Evolutionary conservation across 2,329 filamentous ascomycete genomes (phyloP), one percentile per base, ranked within the genome.

Genomic region (Aspergillus felis): DNA sequence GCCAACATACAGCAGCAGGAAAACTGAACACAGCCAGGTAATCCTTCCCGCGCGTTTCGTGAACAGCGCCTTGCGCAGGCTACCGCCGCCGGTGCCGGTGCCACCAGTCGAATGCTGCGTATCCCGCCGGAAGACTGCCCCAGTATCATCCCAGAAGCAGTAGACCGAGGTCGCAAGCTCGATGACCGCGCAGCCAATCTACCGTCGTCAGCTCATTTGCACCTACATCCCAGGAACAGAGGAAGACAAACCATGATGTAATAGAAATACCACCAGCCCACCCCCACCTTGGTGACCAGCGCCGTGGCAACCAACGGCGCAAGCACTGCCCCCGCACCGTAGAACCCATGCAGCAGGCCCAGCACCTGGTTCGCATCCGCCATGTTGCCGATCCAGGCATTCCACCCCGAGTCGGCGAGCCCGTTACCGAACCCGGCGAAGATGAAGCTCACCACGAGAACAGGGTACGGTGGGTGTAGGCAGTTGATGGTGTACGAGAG

Each of bases 201-300:
- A 10, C n/a, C 7, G 4, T 12, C 3, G 24, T 25, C 24, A 25
- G 24, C 3, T 25, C 24, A 25, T 25, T 3, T 3, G 4, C 24
- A 25, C 24, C 3, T 25, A 25, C 4, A 25, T 25, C 24, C 24
- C 4, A 25, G 24, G 24, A 3, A 25, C 4, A 25, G 24, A 25
- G 24, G 4, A 25, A 25, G 24, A 25, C 24, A 60, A 66, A 88
- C 84, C 86, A 92, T 89, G 56, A 91, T 74, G 68, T 91, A 91
- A 73, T 90, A 93, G 72, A 88, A 92, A 10, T 78, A 78, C 65
- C 87, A 91, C 90, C 90, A 94, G 0, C 78, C 77, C 52, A 87
- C 68, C 3, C 76, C 63, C 0, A 76, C 84, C 61, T 84, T 85
- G 0, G 87, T 85, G 38, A 92, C 83, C 83, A 93, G 86, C 4